Evolutionary conservation across 1,139 yeast species (phyloP), one percentile per base, ranked within the genome.

Genomic region (Kodamaea derodonti): DNA sequence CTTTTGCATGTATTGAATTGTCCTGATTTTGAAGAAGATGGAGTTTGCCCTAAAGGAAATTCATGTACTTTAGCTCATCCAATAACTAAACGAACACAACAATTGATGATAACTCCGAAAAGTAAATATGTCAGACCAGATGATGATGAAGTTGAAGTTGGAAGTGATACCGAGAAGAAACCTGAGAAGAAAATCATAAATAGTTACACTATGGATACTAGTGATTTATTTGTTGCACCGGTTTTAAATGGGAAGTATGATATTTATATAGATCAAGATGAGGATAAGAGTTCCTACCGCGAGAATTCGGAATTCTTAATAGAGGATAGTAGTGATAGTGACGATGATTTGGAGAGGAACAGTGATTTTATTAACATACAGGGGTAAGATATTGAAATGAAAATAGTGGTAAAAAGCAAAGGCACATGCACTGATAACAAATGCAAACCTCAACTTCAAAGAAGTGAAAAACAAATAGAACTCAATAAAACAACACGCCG

Each of bases 1-100:
- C 69, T 74, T 37, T 56, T 72, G 27, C 95, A 84, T 54, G 59
- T 63, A 9, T 71, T 65, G 46, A 76, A 75, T 38, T 84, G 95
- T 54, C 94, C 95, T 0, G 92, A 84, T 49, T 77, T 69, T 45
- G 81, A 76, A 43, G 79, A 76, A 41, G 62, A 64, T 14, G 84
- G 84, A 11, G 50, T 47, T 14, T 84, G 95, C 55, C 65, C 75
- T 1, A 56, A 74, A 38, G 73, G 74, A 1, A 56, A 49, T 16
- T 51, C 58, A 14, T 82, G 88, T 48, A 54, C 60, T 16, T 56
- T 82, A 30, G 53, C 52, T 28, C 88, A 81, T 52, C 57, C 62
- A 17, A 38, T 53, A 10, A 60, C 68, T n/a, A 46, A 46, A 31
- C 39, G 60, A 16, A 54, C 54, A 1, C 70, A 62, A 37, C 46